Conservation (phyloP, 768 basidiomycete genomes). For the Lactarius deliciosus region DNA sequence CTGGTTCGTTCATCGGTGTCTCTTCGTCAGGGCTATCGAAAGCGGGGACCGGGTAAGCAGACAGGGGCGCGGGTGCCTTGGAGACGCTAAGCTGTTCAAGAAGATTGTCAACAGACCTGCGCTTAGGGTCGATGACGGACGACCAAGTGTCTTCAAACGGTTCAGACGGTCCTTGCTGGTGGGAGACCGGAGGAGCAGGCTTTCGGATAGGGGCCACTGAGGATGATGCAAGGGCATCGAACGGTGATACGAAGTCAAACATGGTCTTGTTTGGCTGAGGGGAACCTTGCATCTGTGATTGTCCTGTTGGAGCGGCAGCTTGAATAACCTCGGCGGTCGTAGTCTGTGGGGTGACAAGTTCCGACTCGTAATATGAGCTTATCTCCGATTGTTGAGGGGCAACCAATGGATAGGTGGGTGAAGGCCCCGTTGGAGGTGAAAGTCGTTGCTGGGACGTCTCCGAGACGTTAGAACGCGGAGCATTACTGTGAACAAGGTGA, state of each 20-base stretch:
- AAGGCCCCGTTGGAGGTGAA: constrained; percentile 20
- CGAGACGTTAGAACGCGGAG: constrained; percentile 23
- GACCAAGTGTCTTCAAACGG: constrained; percentile 63
- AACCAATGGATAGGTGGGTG: constrained; percentile 23
- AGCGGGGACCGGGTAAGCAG: constrained; percentile 32
- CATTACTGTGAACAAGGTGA: constrained; percentile 18
- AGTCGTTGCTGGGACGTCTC: constrained; percentile 23
- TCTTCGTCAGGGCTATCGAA: constrained; percentile 38
- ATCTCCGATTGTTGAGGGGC: constrained; percentile 22
- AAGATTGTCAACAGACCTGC: constrained; percentile 81
- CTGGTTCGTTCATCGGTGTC: constrained; percentile 37
- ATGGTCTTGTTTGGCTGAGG: constrained; percentile 76
- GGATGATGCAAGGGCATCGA: constrained; percentile 70
- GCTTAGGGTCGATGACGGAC: constrained; percentile 55
- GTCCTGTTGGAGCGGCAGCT: constrained; percentile 15
- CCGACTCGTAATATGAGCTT: constrained; percentile 30
- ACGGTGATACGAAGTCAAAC: constrained; percentile 84
- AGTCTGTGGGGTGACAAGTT: constrained; percentile 30
- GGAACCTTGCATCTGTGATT: constrained; percentile 46
- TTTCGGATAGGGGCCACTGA: constrained; percentile 55
- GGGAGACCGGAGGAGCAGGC: constrained; percentile 51
- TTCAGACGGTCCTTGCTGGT: constrained; percentile 41
- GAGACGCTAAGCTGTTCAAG: constrained; percentile 67
- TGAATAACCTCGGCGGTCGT: constrained; percentile 26
- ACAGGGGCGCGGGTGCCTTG: constrained; percentile 37